Evolutionary conservation across 2,329 filamentous ascomycete species (phyloP), one percentile per base, ranked within the genome.

Genomic region (Trichoderma oligosporum): DNA sequence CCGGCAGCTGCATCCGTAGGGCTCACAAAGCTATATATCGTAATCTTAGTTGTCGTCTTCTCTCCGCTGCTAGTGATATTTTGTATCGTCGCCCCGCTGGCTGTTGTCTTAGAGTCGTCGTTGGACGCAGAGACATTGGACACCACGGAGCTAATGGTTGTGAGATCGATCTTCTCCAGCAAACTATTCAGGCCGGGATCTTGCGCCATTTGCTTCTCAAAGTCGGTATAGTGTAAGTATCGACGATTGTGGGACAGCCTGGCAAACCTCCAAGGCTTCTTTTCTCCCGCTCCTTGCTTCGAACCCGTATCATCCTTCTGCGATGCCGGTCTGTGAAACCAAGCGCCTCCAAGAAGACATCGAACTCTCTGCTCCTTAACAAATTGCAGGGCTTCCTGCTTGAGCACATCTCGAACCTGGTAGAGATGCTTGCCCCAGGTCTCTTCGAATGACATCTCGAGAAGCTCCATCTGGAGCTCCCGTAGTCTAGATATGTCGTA

Each of bases 351-450:
- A 4, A 97, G 81, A 36, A 99, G 77, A 68, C 92, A 97, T 54
- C 94, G 83, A 60, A 97, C 89, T 35, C 94, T 85, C 72, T 99
- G 94, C 74, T 99, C 94, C 73, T 96, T 97, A 73, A 97, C 89
- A 68, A 99, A 99, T 67, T 96, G 90, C 54, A 97, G 76, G 9
- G 93, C 91, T 72, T 99, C 94, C 66, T 93, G 86, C 64, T 90
- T 88, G 42, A 97, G 80, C 70, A 96, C 91, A 55, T 97, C 91
- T 31, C 91, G 87, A n/a, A 96, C 89, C 73, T 94, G 90, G 62
- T 83, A 83, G 25, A 99, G 79, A 72, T 97, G 91, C 61, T 89
- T 84, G 11, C 92, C 92, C 94, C 94, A 99, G 47, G 89, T 89
- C 69, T 95, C 90, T 70, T 97, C 93, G 68, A 97, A 97, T 0